Percentiles rank a stretch among this genome's conserved stretches.
phyloP scores from a whole-genome alignment of 169 alveolate species.

The Plasmodium sp. region DNA sequence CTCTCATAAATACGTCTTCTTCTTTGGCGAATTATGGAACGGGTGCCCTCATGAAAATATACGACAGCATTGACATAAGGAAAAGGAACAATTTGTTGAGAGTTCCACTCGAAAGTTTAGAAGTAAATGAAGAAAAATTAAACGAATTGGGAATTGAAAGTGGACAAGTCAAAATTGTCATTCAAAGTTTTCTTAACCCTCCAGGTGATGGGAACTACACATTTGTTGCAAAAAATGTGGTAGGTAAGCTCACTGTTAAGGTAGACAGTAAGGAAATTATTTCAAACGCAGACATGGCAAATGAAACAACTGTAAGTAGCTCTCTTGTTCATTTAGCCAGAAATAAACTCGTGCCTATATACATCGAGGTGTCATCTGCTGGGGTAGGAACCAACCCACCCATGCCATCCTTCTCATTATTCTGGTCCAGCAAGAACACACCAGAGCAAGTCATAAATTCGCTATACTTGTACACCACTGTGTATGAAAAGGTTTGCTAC shows the following conservation, averaged over 20 bases:
- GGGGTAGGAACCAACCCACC: neutral
- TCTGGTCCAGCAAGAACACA: slow-evolving; percentile 33
- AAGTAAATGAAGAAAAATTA: slow-evolving; percentile 28
- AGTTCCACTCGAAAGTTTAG: slow-evolving; percentile 41
- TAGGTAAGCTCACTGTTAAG: slow-evolving; percentile 39
- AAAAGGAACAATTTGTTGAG: slow-evolving; percentile 27
- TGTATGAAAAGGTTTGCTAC: slow-evolving; percentile 56
- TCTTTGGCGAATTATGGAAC: slow-evolving; percentile 62
- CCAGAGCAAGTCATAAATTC: slow-evolving; percentile 64
- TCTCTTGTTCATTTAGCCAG: slow-evolving; percentile 13
- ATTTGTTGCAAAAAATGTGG: slow-evolving; percentile 27
- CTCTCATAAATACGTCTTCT: slow-evolving; percentile 28
- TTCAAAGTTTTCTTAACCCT: slow-evolving; percentile 39
- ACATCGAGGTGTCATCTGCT: slow-evolving; percentile 51
- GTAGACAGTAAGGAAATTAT: slow-evolving; percentile 44
- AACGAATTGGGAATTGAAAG: slow-evolving; percentile 50
- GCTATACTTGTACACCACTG: slow-evolving; percentile 47
- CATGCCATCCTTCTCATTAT: slow-evolving; percentile 49
- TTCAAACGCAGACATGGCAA: slow-evolving; percentile 5
- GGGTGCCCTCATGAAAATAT: slow-evolving; percentile 65
- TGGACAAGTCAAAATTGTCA: slow-evolving; percentile 52
- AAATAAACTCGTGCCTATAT: slow-evolving; percentile 32
- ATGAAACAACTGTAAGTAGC: slow-evolving; percentile 9
- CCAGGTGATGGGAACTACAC: slow-evolving; percentile 35
- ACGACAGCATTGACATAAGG: slow-evolving; percentile 34